Conservation (phyloP, 1,284 basidiomycete genomes). For the Xerocomus nothofagi region DNA sequence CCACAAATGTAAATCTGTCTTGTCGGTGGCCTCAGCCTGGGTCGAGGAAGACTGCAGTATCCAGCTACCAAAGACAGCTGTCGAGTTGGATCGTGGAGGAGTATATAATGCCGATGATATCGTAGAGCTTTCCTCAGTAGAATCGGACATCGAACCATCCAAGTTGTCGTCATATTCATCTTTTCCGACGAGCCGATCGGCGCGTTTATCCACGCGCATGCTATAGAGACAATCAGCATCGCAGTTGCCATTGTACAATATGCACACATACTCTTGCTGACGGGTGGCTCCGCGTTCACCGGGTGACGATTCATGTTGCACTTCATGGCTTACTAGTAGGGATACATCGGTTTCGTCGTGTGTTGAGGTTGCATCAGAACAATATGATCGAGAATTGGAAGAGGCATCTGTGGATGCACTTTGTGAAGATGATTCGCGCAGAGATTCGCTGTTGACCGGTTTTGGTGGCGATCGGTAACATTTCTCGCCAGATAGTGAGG, state of each 20-base stretch:
- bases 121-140: not conserved
- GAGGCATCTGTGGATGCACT: not conserved
- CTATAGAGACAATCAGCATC: not conserved
- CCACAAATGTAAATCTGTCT: not conserved
- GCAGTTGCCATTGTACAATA: not conserved
- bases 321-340: not conserved
- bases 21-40: not conserved
- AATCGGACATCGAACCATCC: not conserved
- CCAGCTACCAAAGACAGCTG: not conserved
- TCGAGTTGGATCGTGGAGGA: not conserved
- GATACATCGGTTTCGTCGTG: not conserved
- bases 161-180: not conserved
- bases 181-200: not conserved
- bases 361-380: not conserved
- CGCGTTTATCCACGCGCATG: not conserved
- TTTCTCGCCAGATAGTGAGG: not conserved
- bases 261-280: conserved; percentile 1
- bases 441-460: not conserved
- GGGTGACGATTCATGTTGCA: not conserved
- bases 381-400: not conserved
- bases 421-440: not conserved
- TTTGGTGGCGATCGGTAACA: too few species aligned
- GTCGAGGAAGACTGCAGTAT: not conserved
- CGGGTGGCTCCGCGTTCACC: not conserved
- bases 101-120: not conserved